Base-by-base conservation (phyloP, 257 asterid genomes). In the Schizonepeta tenuifolia region DNA sequence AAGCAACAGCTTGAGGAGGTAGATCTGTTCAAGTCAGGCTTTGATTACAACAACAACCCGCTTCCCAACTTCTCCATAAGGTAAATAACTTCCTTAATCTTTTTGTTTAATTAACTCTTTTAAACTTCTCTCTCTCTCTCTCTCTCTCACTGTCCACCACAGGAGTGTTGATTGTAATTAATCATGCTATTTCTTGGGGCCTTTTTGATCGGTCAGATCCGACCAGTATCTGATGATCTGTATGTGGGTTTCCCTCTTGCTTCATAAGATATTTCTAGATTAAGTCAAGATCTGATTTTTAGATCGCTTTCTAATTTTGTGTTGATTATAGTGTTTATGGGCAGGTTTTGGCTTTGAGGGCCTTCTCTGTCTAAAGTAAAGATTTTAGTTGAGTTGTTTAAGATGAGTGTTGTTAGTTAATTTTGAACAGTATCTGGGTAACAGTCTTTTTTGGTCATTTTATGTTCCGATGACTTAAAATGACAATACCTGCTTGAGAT, bases 21-120 rank as follows among this genome's bases (percentile, higher is more conserved):
- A 86, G 97, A 93, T 93, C 96, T 90, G 92, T 77, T 81, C 24
- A 80, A 79, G 33, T 77, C 95, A 41, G 85, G 74, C 83, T 86
- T 83, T 82, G 87, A 80, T 83, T 86, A 83, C 78, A 79, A 74
- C 78, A 79, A 74, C 69, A 78, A 76, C 78, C 86, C 81, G 72
- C 83, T 69, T 69, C 82, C 96, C 68, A 86, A 81, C 60, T 93
- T 93, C 87, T 87, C 95, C 81, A 89, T 93, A 83, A 93, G 98
- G 98, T 93, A 78, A 78, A 71, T 54, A 10, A 21, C 9, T 20
- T 70, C 14, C 41, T 50, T 55, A 5, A 13, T 13, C 18, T 53
- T n/a, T 24, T 50, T 24, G 6, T 62, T 66, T n/a, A n/a, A n/a
- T 71, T 33, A 50, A 28, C 36, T 49, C 76, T 68, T 70, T 20